phyloP scores from a whole-genome alignment of 1,284 basidiomycete species.

The Gomphus sp. region DNA sequence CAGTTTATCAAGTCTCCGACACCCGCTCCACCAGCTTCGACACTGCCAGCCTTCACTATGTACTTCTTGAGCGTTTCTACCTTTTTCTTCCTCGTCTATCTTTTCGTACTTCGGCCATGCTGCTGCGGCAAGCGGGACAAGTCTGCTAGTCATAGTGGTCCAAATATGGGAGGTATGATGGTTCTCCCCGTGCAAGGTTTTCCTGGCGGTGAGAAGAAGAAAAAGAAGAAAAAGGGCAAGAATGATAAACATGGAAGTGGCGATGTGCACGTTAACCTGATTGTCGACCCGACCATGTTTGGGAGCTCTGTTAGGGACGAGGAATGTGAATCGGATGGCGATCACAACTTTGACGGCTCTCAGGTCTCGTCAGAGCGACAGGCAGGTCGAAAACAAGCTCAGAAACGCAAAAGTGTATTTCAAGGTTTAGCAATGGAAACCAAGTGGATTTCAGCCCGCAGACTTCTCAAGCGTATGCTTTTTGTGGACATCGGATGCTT shows the following conservation, averaged over 20 bases:
- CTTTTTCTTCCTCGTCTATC: constrained; percentile 38
- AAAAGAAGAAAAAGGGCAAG: constrained; percentile 28
- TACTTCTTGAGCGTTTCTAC: constrained; percentile 49
- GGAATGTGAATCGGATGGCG: constrained; percentile 25
- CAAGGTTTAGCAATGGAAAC: constrained; percentile 55
- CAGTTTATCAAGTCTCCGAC: constrained; percentile 48
- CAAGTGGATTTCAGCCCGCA: constrained; percentile 48
- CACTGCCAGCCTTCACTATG: constrained; percentile 44
- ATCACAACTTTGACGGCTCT: constrained; percentile 16
- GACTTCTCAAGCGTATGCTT: constrained; percentile 42
- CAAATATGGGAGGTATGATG: constrained; percentile 43
- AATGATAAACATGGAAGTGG: constrained; percentile 25
- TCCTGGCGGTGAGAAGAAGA: constrained; percentile 25
- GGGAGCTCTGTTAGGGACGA: constrained; percentile 24
- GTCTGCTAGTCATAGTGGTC: constrained; percentile 17
- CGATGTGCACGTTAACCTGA: constrained; percentile 60
- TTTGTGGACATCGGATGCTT: constrained; percentile 39
- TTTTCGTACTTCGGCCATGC: constrained; percentile 51
- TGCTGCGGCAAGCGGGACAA: constrained; percentile 30
- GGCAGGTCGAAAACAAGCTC: constrained; percentile 16
- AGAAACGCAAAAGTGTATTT: constrained; percentile 41
- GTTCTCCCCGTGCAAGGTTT: constrained; percentile 49
- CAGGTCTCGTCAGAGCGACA: not conserved
- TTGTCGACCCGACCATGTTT: constrained; percentile 57
- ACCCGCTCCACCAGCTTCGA: constrained; percentile 46